Conservation (phyloP, 169 alveolate genomes). For the Theileria equi region DNA sequence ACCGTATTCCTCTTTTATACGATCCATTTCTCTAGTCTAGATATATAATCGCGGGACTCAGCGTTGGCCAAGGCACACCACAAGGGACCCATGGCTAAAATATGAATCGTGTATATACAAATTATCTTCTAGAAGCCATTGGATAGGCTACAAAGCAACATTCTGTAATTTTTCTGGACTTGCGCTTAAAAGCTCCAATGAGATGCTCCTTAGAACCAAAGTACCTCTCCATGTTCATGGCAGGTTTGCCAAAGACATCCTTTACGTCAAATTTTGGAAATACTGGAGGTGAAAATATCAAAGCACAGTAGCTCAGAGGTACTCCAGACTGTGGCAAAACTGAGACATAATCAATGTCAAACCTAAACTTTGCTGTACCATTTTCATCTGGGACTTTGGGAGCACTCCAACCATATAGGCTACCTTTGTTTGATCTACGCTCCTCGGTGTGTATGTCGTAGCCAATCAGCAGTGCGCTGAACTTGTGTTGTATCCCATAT, state of each 20-base stretch:
- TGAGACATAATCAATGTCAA: slow-evolving; percentile 43
- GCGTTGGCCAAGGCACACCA: not conserved
- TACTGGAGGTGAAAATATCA: slow-evolving; percentile 50
- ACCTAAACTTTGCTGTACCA: slow-evolving; percentile 16
- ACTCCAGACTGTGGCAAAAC: slow-evolving; percentile 9
- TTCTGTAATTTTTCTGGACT: slow-evolving; percentile 21
- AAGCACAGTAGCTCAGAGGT: slow-evolving; percentile 56
- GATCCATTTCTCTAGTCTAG: slow-evolving; percentile 38
- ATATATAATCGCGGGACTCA: not conserved
- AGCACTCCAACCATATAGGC: slow-evolving; percentile 61
- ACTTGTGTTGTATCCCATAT: slow-evolving; percentile 19
- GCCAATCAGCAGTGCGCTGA: slow-evolving; percentile 50
- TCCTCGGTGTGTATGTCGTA: slow-evolving; percentile 27
- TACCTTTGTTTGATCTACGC: slow-evolving; percentile 53
- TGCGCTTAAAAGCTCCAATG: slow-evolving; percentile 14
- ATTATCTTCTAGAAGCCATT: slow-evolving; percentile 24
- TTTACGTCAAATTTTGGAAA: slow-evolving; percentile 5
- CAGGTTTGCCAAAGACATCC: slow-evolving; percentile 27
- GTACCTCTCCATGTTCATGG: slow-evolving; percentile 21
- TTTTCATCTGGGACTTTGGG: not conserved
- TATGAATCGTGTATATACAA: not conserved
- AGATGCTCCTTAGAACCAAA: slow-evolving; percentile 31
- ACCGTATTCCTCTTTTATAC: slow-evolving; percentile 20
- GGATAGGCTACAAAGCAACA: slow-evolving; percentile 55
- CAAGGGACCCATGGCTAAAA: not conserved